Base-by-base conservation (phyloP, 1,284 basidiomycete genomes). In the Ganoderma lingzhi region DNA sequence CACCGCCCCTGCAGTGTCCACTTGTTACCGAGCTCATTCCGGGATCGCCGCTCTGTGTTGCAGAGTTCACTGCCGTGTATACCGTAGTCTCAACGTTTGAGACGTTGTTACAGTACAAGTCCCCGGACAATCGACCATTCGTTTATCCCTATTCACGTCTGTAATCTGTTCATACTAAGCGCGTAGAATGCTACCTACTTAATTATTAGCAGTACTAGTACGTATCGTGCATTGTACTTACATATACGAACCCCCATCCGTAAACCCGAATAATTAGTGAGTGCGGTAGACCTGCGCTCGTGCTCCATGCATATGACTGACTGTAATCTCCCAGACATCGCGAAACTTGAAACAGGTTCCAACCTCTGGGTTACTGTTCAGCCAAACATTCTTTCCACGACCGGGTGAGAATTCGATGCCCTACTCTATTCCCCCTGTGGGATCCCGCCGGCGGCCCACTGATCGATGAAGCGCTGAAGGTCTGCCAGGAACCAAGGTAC, bases 61-160 rank as follows among this genome's bases (percentile, higher is more conserved):
- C 66, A 86, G 85, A 70, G 85, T 86, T 23, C 85, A 85, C 72
- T 85, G 84, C 76, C 82, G 85, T 23, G 78, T 85, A 32, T 86
- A 84, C 73, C 79, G 81, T 45, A 78, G 77, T 55, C 48, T 78
- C 42, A 76, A 78, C 69, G 64, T 69, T 10, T 68, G 59, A 60
- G 39, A 42, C 37, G 39, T 55, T 55, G 23, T 23, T 23, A 32
- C n/a, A 28, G 12, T 5, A 8, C 28, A 12, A 30, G 2, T 6
- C 8, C 30, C 32, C 28, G 30, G 28, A 32, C 53, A 17, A 32
- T n/a, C 5, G 53, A 55, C n/a, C 8, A 14, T 15, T 28, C 53
- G 53, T 14, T 15, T 55, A 32, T 28, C 14, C n/a, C 48, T 23
- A 23, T n/a, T 55, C n/a, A 55, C n/a, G 28, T 30, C 9, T 55